Base-by-base conservation (phyloP, 495 filamentous ascomycete species). In the Geoglossum glabrum region DNA sequence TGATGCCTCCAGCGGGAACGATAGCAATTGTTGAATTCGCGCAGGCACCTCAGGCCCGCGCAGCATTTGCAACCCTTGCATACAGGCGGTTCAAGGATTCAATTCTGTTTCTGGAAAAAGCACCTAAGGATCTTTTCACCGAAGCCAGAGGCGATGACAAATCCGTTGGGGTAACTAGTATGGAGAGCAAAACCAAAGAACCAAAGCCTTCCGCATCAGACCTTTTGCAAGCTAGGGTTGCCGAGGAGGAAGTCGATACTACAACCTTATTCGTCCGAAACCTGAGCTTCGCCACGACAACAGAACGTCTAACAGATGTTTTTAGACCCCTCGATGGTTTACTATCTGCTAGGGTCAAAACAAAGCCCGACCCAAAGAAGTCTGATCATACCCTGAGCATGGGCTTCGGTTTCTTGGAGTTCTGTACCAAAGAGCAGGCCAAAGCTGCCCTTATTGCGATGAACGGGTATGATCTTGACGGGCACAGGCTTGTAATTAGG, bases 371-470 rank as follows among this genome's bases (percentile, higher is more conserved):
- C 63, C 79, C 87, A 5, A 94, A 93, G 72, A 81, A 81, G 57
- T 82, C 86, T 0, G 87, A 82, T 6, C 82, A 90, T 67, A 73
- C 80, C 1, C 79, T 97, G 47, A 93, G 86, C 63, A 96, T 96
- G 90, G 92, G 92, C 9, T 96, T 94, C 66, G 92, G 89, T 43
- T 99, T 99, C 63, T 79, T 84, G 55, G 89, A 95, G 58, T 99
- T 99, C 69, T 76, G 74, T 38, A 81, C 79, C 57, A 85, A 85
- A 59, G 75, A 71, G 17, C 79, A 88, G 49, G 90, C 90, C 10
- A 77, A 86, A 58, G 81, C 84, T 19, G 92, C 90, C 40, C 73
- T 84, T 52, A 75, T 76, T 61, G 79, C 81, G 27, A 94, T 99
- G 89, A 81, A 96, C 66, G 88, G 87, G 51, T 80, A 86, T 66